These are phyloP conservation scores for Phtheirospermum japonicum DNA, from an alignment of 257 asterid species.

Conservation along the genomic window DNA sequence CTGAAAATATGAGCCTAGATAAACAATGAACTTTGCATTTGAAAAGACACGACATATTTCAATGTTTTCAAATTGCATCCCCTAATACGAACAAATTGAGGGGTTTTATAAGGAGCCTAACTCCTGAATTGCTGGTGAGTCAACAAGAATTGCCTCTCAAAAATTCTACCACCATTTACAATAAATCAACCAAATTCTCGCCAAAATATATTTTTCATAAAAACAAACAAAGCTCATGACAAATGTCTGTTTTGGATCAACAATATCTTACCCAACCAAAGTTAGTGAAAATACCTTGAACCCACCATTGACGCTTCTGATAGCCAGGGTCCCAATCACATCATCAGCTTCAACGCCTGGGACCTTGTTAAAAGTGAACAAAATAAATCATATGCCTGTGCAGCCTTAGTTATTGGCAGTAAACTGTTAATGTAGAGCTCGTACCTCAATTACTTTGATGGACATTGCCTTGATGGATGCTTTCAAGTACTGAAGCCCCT, in stretches of 20 bases:
- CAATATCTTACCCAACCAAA: slow-evolving; percentile 22
- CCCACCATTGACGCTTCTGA: slow-evolving; percentile 78
- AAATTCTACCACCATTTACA: slow-evolving; percentile 16
- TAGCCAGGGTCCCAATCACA: slow-evolving; percentile 94
- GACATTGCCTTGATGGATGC: slow-evolving; percentile 97
- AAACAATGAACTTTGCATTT: slow-evolving; percentile 13
- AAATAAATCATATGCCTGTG: slow-evolving; percentile 22
- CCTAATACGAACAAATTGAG: not conserved
- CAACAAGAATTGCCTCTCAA: not conserved
- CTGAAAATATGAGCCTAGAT: not conserved
- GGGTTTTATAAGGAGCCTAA: not conserved
- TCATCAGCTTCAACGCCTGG: slow-evolving; percentile 99
- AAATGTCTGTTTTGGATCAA: slow-evolving; percentile 17
- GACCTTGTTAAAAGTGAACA: slow-evolving; percentile 55
- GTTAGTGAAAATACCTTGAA: slow-evolving; percentile 60
- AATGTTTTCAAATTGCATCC: slow-evolving; percentile 2
- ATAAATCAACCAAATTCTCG: slow-evolving; percentile 6
- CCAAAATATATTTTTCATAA: not conserved
- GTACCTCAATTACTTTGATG: slow-evolving; percentile 91
- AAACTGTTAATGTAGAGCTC: slow-evolving; percentile 19
- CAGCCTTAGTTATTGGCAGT: slow-evolving; percentile 21
- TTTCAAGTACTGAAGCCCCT: slow-evolving; percentile 95
- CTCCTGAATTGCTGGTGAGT: not conserved
- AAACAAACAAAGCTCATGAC: slow-evolving; percentile 4
- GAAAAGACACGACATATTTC: not conserved